phyloP scores from a whole-genome alignment of 2,329 filamentous ascomycete genomes.

The Cercospora citrullina region DNA sequence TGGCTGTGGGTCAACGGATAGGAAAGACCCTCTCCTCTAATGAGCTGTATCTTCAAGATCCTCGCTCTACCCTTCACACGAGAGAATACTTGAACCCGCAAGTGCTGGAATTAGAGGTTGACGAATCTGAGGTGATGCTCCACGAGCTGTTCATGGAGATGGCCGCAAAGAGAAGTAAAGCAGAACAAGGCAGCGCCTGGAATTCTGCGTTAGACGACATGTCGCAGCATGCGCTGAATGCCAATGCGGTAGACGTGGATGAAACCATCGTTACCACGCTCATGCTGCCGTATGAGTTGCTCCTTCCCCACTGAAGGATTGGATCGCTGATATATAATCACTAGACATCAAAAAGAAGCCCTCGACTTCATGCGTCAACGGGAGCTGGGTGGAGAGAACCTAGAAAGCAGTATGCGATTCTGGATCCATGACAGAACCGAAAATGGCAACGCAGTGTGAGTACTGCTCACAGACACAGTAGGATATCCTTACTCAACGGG shows the following conservation, averaged over 20 bases:
- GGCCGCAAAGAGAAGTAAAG: not conserved
- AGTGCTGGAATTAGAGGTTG: not conserved
- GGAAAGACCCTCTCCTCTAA: not conserved
- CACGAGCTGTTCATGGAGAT: not conserved
- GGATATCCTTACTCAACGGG: rapidly evolving
- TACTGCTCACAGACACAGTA: not conserved
- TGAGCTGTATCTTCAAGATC: not conserved
- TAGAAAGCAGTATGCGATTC: not conserved
- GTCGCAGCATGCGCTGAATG: not conserved
- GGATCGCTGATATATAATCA: too few species aligned
- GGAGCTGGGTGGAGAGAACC: not conserved
- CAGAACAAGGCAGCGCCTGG: not conserved
- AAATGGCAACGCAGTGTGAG: not conserved
- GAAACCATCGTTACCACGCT: not conserved
- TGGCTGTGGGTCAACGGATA: not conserved
- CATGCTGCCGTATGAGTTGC: not conserved
- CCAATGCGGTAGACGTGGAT: not conserved
- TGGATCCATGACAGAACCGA: not conserved
- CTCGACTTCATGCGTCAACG: not conserved
- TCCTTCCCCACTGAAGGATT: too few species aligned
- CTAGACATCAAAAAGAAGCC: not conserved
- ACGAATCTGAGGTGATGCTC: not conserved
- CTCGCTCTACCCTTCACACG: not conserved
- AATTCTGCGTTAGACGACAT: not conserved
- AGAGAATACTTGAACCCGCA: not conserved